Base-by-base conservation (phyloP, 257 asterid genomes). In the Lithospermum erythrorhizon region DNA sequence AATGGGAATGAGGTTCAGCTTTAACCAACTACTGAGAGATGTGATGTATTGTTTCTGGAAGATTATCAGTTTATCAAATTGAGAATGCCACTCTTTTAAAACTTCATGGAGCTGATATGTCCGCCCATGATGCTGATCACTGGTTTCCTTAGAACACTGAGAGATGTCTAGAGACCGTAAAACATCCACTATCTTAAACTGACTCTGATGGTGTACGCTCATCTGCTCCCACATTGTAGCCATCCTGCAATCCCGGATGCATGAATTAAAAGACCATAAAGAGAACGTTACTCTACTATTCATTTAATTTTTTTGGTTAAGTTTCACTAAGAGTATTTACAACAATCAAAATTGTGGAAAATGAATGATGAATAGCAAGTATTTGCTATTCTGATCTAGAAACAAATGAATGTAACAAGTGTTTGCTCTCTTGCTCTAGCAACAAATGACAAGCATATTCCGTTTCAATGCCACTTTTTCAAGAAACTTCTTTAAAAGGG, bases 161-260 rank as follows among this genome's bases (percentile, higher is more conserved):
- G 95, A 78, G 65, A 73, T 75, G 73, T 87, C 88, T 21, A 93
- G 69, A 21, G 55, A 70, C 60, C 79, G 72, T 66, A 93, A 53
- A 16, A 83, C 83, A 75, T 74, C 83, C 21, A 76, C 89, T 21
- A 82, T 76, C 71, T 80, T 73, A 51, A 84, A 76, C 68, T 93
- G 89, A 53, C 59, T 81, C 62, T 78, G 89, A 27, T 93, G 94
- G 64, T 84, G 81, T 61, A 58, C 67, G 68, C 81, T 80, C 79
- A 93, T 89, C 21, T 82, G 79, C 66, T 84, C 96, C 97, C 99
- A 89, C 97, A 93, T 93, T 49, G 71, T 69, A 9, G 96, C 94
- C 99, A 89, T 83, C 81, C 97, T 93, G 85, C 61, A 67, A 62
- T 48, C 56, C 61, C 9, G 45, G 11, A 22, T 21, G 47, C 23